Conservation (phyloP, 1,284 basidiomycete species). For the Filobasidium uniguttulatum region DNA sequence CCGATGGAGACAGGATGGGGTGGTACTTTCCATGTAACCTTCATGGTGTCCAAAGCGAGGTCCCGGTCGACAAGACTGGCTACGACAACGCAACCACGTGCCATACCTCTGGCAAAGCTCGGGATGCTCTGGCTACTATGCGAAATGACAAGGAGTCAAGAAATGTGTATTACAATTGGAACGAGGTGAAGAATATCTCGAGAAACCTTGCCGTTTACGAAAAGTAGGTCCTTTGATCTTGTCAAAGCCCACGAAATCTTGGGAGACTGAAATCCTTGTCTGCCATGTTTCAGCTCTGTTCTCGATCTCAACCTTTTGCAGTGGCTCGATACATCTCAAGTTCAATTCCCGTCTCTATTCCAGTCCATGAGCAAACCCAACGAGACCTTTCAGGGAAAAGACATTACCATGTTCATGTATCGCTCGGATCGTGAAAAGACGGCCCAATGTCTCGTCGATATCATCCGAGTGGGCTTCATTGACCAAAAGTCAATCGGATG, state of each 20-base stretch:
- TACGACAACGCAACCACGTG: constrained; percentile 57
- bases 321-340: constrained; percentile 64
- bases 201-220: constrained; percentile 85
- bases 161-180: constrained; percentile 88
- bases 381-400: constrained; percentile 62
- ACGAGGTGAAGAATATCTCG: constrained; percentile 53
- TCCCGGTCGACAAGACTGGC: constrained; percentile 50
- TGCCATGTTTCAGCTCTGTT: constrained; percentile 66
- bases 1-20: constrained; percentile 39
- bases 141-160: constrained; percentile 48
- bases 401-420: constrained; percentile 69
- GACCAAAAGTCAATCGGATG: constrained; percentile 91
- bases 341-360: constrained; percentile 69
- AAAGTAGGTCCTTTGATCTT: constrained; percentile 53
- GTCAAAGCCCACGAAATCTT: not conserved
- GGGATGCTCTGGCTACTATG: constrained; percentile 45
- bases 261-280: too few relatives aligned
- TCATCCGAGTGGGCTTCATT: constrained; percentile 78
- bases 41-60: constrained; percentile 57
- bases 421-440: constrained; percentile 48
- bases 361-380: constrained; percentile 58
- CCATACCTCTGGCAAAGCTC: constrained; percentile 49
- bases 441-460: constrained; percentile 72
- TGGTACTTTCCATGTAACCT: constrained; percentile 98
- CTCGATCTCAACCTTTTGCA: constrained; percentile 73